Evolutionary conservation across 257 asterid genomes (phyloP), one percentile per base, ranked within the genome.

Genomic region (Haberlea rhodopensis): DNA sequence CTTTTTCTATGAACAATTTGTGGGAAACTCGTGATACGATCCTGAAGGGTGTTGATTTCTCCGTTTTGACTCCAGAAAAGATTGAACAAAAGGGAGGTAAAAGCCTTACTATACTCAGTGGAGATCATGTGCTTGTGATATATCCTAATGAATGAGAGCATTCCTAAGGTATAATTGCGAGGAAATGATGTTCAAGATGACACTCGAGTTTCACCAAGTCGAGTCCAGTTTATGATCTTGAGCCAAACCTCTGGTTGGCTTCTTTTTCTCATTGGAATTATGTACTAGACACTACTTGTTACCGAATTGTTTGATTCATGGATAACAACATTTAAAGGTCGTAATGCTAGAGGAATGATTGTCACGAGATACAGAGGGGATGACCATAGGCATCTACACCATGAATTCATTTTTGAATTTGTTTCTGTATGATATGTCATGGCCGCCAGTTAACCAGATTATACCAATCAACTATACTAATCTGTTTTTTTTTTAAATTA

Each of bases 401-500:
- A 5, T 2, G n/a, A 37, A 11, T 11, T 11, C 46, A 3, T 37
- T 37, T 11, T n/a, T n/a, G n/a, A n/a, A 11, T 37, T 2, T 37
- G 18, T 3, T 9, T 37, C n/a, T 11, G 48, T 3, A 6, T 37
- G 48, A 37, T 37, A 37, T 3, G 16, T 5, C 18, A 37, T 37
- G n/a, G 16, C 16, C 45, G 16, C 45, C 45, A 34, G 31, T 56
- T 11, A 6, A 56, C 34, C 21, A 19, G 29, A 55, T 27, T 21
- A 28, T 16, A 27, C 5, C 23, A 34, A 52, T 40, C 1, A 62
- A 63, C 9, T 32, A 23, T n/a, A 65, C 2, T 66, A 62, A 31
- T 51, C 10, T 53, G 15, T 65, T 68, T 48, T 52, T 60, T 69
- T 63, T 1, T 49, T 59, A n/a, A n/a, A n/a, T n/a, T n/a, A n/a